phyloP scores from a whole-genome alignment of 768 basidiomycete species.

The Cystobasidium onofrii region DNA sequence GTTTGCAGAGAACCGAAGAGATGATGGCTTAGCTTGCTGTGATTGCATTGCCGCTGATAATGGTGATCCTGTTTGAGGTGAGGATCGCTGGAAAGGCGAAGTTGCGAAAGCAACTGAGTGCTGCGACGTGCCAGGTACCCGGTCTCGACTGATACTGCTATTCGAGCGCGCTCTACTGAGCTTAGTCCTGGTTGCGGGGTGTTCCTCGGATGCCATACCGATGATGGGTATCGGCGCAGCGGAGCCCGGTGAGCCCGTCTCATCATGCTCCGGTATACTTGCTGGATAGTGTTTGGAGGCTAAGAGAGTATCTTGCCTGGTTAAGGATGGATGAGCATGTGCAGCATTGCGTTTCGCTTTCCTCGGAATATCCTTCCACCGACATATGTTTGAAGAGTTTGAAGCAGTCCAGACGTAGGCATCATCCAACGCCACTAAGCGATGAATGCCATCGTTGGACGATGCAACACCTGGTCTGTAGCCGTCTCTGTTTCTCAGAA shows the following conservation, averaged over 20 bases:
- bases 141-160: not conserved
- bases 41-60: not conserved
- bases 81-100: constrained; percentile 48
- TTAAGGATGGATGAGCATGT: not conserved
- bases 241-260: not conserved
- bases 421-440: constrained; percentile 73
- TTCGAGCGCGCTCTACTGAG: not conserved
- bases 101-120: constrained; percentile 30
- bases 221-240: not conserved
- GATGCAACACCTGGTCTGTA: constrained; percentile 45
- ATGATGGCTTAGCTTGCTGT: constrained; percentile 4
- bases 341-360: constrained; percentile 29
- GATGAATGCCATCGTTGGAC: constrained; percentile 59
- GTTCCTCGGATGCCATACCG: not conserved
- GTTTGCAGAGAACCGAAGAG: constrained; percentile 8
- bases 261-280: not conserved
- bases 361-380: constrained; percentile 66
- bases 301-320: not conserved
- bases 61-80: not conserved
- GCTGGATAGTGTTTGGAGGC: constrained; percentile 6
- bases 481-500: constrained; percentile 56
- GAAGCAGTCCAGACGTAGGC: constrained; percentile 82
- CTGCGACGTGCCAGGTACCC: not conserved
- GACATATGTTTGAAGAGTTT: constrained; percentile 66
- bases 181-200: not conserved